A percentile compares a stretch with the other conserved stretches of the same genome.
phyloP scores from a whole-genome alignment of 257 asterid genomes.

The Lavandula angustifolia region DNA sequence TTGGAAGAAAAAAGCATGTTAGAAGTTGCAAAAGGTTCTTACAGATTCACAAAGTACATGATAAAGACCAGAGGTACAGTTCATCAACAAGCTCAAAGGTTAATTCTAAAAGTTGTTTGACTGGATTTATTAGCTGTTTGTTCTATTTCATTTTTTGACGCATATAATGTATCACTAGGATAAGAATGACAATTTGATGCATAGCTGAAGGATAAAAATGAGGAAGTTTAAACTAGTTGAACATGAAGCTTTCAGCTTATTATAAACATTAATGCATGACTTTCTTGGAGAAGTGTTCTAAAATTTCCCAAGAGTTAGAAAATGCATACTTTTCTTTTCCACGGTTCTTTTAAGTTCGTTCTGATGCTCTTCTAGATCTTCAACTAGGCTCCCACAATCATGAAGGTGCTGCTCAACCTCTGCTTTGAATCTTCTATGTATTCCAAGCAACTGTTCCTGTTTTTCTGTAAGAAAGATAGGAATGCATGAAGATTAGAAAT shows the following conservation, averaged over 20 bases:
- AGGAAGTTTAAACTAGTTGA: constrained; percentile 5
- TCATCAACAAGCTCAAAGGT: constrained; percentile 22
- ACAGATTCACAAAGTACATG: constrained; percentile 1
- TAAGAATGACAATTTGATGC: constrained; percentile 7
- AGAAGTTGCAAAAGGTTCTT: constrained; percentile 1
- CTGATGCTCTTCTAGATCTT: constrained; percentile 74
- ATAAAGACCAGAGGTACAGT: constrained; percentile 4
- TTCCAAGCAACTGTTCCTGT: constrained; percentile 62
- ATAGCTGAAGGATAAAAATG: not conserved
- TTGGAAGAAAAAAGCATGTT: not conserved
- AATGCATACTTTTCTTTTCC: constrained; percentile 70
- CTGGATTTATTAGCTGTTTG: constrained; percentile 19
- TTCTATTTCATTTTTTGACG: constrained; percentile 22
- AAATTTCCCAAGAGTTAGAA: constrained; percentile 25
- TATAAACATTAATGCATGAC: constrained; percentile 13
- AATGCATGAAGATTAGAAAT: constrained; percentile 32
- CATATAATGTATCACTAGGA: constrained; percentile 15
- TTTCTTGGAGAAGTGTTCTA: constrained; percentile 9
- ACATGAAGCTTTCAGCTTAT: not conserved
- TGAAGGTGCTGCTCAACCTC: constrained; percentile 68
- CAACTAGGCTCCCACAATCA: constrained; percentile 54
- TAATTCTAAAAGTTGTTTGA: not conserved
- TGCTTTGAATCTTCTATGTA: constrained; percentile 65
- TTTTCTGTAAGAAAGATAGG: constrained; percentile 54
- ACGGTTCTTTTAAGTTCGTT: constrained; percentile 60